Conservation (phyloP, 2,329 filamentous ascomycete genomes). For the Arthrobotrys iridis region DNA sequence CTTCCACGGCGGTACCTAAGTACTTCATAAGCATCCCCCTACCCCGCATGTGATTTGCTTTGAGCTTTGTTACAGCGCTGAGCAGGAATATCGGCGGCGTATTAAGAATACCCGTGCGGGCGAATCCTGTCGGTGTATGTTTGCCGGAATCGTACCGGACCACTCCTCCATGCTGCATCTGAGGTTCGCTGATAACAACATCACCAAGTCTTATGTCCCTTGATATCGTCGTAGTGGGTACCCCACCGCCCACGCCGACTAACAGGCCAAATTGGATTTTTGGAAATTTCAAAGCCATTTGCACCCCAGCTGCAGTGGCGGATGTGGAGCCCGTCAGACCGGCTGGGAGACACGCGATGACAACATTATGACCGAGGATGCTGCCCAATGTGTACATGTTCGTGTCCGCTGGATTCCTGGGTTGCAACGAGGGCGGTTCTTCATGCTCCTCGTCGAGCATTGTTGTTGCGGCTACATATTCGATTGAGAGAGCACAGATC, state of each 20-base stretch:
- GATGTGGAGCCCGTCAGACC: conserved; percentile 34
- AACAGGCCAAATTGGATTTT: conserved; percentile 17
- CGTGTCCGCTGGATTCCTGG: background rate
- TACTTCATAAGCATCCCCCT: background rate
- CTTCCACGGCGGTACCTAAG: background rate
- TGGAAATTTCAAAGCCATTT: conserved; percentile 11
- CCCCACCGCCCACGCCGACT: conserved; percentile 18
- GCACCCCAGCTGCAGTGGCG: conserved; percentile 20
- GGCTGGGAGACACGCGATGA: conserved; percentile 18
- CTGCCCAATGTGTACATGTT: conserved; percentile 20
- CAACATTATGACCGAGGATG: conserved; percentile 18
- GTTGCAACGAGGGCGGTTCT: conserved; percentile 7
- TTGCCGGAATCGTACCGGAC: conserved; percentile 20
- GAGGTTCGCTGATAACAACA: conserved; percentile 18
- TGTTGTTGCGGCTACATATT: background rate
- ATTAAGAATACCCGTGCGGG: background rate
- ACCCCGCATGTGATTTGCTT: background rate
- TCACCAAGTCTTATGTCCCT: conserved; percentile 49
- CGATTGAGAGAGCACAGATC: conserved; percentile 29
- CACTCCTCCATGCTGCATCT: background rate
- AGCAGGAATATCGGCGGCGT: background rate
- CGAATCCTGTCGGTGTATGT: background rate
- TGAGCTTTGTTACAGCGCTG: background rate
- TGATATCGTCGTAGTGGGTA: background rate
- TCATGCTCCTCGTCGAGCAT: conserved; percentile 23